Conservation (phyloP, 2,329 filamentous ascomycete species). For the Clonostachys rosea region DNA sequence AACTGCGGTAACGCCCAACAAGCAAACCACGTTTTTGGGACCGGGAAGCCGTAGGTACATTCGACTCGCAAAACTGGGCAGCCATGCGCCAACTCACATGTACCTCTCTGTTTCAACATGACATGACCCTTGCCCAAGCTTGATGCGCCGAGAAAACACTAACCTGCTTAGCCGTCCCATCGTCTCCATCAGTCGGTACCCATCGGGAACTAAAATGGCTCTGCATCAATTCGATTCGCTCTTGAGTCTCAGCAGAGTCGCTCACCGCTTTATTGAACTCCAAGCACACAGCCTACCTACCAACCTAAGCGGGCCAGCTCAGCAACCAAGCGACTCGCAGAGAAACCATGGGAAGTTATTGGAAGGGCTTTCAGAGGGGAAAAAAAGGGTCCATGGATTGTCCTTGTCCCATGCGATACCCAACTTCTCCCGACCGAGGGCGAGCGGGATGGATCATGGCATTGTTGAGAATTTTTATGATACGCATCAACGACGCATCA, state of each 20-base stretch:
- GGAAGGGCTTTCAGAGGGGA: too few relatives aligned
- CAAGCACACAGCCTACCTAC: background rate
- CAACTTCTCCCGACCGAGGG: too few relatives aligned
- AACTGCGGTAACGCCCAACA: slow-evolving; percentile 1
- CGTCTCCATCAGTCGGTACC: slow-evolving; percentile 1
- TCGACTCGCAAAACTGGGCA: slow-evolving; percentile 27
- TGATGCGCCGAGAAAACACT: background rate
- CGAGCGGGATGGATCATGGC: too few relatives aligned
- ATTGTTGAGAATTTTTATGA: too few relatives aligned
- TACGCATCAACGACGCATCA: too few relatives aligned
- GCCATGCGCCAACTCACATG: slow-evolving; percentile 23
- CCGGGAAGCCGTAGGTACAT: background rate
- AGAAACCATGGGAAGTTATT: too few relatives aligned
- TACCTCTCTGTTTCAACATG: slow-evolving; percentile 6
- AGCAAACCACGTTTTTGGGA: too few relatives aligned
- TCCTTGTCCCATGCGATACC: too few relatives aligned
- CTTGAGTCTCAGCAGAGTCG: background rate
- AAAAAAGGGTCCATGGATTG: background rate
- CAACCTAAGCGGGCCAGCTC: background rate
- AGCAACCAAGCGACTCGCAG: too few relatives aligned
- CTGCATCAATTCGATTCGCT: slow-evolving; percentile 1
- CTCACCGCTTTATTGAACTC: slow-evolving; percentile 2
- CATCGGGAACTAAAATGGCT: slow-evolving; percentile 2
- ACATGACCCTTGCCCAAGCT: background rate
- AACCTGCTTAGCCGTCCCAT: background rate